A percentile compares a stretch with the other conserved stretches of the same genome.
phyloP scores from a whole-genome alignment of 2,329 filamentous ascomycete genomes.

The Camptophora hylomeconis region DNA sequence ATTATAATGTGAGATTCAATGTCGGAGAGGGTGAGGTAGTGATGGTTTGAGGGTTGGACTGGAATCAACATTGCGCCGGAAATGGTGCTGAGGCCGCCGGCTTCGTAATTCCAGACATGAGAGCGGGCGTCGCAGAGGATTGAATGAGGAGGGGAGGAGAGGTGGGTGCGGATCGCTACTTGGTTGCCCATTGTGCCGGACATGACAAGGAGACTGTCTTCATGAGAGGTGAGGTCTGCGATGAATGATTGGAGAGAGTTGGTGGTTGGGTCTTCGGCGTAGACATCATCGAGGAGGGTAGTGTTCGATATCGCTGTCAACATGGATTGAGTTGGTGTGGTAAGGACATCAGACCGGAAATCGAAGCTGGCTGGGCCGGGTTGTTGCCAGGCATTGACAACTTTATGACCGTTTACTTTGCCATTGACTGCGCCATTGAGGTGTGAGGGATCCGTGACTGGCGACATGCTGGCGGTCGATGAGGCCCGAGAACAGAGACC shows the following conservation, averaged over 20 bases:
- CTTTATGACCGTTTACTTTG: constrained; percentile 4
- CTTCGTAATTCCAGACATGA: constrained; percentile 59
- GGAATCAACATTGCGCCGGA: constrained; percentile 58
- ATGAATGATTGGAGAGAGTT: constrained; percentile 61
- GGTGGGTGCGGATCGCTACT: constrained; percentile 62
- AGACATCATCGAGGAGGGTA: constrained; percentile 73
- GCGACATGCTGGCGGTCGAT: not conserved
- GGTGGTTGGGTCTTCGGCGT: constrained; percentile 67
- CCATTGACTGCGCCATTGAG: constrained; percentile 3
- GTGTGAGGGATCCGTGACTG: not conserved
- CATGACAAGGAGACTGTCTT: constrained; percentile 65
- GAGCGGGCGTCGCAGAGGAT: constrained; percentile 67
- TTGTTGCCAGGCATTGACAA: constrained; percentile 13
- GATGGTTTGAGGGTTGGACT: constrained; percentile 56
- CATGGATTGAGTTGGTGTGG: constrained; percentile 69
- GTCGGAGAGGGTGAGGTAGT: constrained; percentile 65
- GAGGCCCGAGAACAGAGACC: not conserved
- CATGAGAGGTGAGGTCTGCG: constrained; percentile 60
- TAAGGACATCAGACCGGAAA: constrained; percentile 46
- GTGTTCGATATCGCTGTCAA: constrained; percentile 62
- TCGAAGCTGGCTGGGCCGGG: constrained; percentile 16
- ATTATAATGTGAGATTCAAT: constrained; percentile 53
- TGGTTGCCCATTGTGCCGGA: constrained; percentile 95
- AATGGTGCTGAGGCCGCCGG: constrained; percentile 55
- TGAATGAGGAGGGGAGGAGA: constrained; percentile 66